Percentiles rank a stretch among this genome's conserved stretches.
These are phyloP conservation scores for Penicillium odoratum DNA, from an alignment of 495 filamentous ascomycete species.

Conservation along the genomic window DNA sequence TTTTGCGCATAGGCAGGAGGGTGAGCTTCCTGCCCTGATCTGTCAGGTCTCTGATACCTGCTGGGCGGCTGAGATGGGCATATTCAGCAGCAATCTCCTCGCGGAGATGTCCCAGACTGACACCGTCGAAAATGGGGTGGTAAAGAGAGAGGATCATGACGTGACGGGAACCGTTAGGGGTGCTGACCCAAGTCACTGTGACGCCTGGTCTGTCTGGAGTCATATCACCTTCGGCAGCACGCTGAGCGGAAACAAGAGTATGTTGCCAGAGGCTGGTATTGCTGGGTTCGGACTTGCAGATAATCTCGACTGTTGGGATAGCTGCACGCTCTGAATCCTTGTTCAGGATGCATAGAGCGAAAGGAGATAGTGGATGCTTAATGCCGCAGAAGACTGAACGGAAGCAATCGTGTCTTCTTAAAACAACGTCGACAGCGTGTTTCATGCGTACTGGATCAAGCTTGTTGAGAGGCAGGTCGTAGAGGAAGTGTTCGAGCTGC, in stretches of 20 bases:
- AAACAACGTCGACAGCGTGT: background rate
- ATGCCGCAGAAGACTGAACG: background rate
- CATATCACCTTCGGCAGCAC: background rate
- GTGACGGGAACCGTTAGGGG: background rate
- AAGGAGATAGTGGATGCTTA: background rate
- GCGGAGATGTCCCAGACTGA: background rate
- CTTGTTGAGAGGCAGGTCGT: background rate
- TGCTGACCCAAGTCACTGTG: background rate
- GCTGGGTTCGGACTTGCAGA: background rate
- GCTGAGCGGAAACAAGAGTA: background rate
- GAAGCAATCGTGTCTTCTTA: slow-evolving; percentile 1
- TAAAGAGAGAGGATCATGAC: slow-evolving; percentile 1
- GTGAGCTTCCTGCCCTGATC: background rate
- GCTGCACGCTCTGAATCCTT: background rate
- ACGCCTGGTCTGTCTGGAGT: background rate
- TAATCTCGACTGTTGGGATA: background rate
- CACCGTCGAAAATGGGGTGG: background rate
- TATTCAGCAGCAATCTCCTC: background rate
- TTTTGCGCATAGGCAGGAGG: background rate
- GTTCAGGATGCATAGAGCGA: background rate
- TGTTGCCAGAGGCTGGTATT: slow-evolving; percentile 1
- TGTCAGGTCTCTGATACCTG: background rate
- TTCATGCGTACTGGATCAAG: background rate
- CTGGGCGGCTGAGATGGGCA: background rate
- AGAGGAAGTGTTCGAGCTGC: slow-evolving; percentile 1